Evolutionary conservation across 202 grass and related monocot species (phyloP).

Genomic region (Panicum virgatum): DNA sequence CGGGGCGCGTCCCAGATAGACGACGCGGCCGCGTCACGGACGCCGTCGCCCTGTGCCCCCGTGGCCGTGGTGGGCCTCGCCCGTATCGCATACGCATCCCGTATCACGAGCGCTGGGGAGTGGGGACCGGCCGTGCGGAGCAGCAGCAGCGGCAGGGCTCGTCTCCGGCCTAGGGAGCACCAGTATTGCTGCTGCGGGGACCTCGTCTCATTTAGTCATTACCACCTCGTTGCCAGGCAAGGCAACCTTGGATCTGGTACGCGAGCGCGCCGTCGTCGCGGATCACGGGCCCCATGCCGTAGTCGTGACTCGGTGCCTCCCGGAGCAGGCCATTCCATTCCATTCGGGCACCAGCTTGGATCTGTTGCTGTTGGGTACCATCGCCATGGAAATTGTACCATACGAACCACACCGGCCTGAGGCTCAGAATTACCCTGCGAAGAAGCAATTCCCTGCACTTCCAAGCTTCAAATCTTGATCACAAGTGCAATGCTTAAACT

Average conservation of each 20-base stretch:
- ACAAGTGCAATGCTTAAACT: too few relatives aligned
- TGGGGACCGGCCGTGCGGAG: neutral
- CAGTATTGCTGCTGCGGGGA: neutral
- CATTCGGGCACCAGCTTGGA: too few relatives aligned
- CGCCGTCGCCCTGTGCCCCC: neutral
- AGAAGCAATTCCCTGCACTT: too few relatives aligned
- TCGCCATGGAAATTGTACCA: too few relatives aligned
- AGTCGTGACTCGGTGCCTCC: too few relatives aligned
- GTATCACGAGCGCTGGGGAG: constrained; percentile 2
- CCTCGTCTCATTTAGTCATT: neutral
- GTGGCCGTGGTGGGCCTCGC: neutral
- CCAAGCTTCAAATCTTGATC: too few relatives aligned
- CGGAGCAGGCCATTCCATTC: too few relatives aligned
- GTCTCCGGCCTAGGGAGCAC: constrained; percentile 31
- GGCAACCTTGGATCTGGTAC: neutral
- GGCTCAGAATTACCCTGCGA: too few relatives aligned
- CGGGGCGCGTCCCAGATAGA: neutral
- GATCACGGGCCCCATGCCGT: neutral
- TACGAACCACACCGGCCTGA: too few relatives aligned
- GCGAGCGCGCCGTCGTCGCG: neutral
- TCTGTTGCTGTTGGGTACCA: too few relatives aligned
- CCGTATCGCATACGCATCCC: neutral
- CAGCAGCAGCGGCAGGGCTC: neutral
- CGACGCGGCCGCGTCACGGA: constrained; percentile 41
- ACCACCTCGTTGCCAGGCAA: neutral